These are phyloP conservation scores for Pseudofabraea citricarpa DNA, from an alignment of 2,329 filamentous ascomycete species.

Conservation along the genomic window DNA sequence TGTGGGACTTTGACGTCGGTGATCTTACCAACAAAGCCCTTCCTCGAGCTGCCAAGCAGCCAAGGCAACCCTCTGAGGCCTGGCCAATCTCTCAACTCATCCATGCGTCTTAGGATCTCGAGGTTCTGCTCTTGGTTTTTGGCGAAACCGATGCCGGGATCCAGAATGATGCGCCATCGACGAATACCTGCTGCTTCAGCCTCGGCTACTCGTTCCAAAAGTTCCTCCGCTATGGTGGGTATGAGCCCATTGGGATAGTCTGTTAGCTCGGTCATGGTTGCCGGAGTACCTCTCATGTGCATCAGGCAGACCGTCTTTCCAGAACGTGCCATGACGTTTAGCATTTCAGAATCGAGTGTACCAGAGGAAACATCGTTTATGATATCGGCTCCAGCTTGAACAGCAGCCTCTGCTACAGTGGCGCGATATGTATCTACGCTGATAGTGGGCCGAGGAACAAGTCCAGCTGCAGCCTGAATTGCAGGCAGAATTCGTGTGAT, in stretches of 20 bases:
- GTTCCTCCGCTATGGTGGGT: conserved; percentile 48
- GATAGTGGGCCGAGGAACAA: conserved; percentile 57
- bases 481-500: conserved; percentile 71
- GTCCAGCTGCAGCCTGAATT: conserved; percentile 66
- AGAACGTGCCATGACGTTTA: conserved; percentile 70
- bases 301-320: conserved; percentile 73
- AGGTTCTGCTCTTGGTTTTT: conserved; percentile 80
- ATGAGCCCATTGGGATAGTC: conserved; percentile 54
- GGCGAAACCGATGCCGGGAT: conserved; percentile 91
- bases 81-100: conserved; percentile 58
- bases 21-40: conserved; percentile 79
- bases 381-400: conserved; percentile 78
- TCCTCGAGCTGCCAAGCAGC: conserved; percentile 85
- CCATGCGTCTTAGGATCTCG: conserved; percentile 65
- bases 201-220: conserved; percentile 58
- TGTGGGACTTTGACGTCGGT: conserved; percentile 69
- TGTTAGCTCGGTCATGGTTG: conserved; percentile 57
- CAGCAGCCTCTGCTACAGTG: conserved; percentile 70
- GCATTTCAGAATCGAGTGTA: conserved; percentile 72
- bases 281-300: conserved; percentile 68
- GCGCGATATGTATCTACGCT: conserved; percentile 93
- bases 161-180: conserved; percentile 90
- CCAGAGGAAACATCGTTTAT: conserved; percentile 94
- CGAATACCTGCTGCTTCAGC: conserved; percentile 78
- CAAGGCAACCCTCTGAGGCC: conserved; percentile 71